phyloP scores from a whole-genome alignment of 352 stramenopile species.

The Phytophthora sojae region DNA sequence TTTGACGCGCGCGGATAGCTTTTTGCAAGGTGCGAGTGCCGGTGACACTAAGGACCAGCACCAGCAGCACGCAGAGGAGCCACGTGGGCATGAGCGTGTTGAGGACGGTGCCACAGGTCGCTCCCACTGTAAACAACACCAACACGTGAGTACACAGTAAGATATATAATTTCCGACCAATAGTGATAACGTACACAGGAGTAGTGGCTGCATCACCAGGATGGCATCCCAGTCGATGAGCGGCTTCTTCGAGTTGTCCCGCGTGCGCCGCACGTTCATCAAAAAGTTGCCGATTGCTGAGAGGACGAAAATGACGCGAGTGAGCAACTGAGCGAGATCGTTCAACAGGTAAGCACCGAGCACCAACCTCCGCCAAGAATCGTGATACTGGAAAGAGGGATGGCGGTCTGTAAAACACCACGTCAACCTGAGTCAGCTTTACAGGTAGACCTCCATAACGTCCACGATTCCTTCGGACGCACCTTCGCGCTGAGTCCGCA shows the following conservation, averaged over 20 bases:
- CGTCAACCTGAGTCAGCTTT: background rate
- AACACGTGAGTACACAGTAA: slow-evolving; percentile 6
- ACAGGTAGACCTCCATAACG: background rate
- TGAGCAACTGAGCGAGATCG: background rate
- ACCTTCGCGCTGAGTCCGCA: slow-evolving; percentile 92
- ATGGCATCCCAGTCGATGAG: slow-evolving; percentile 98
- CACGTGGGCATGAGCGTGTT: slow-evolving; percentile 93
- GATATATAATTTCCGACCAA: background rate
- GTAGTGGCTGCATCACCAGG: slow-evolving; percentile 96
- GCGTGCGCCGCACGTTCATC: slow-evolving; percentile 91
- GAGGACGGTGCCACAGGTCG: slow-evolving; percentile 88
- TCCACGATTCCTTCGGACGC: background rate
- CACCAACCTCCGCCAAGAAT: slow-evolving; percentile 89
- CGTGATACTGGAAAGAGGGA: slow-evolving; percentile 96
- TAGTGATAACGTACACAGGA: slow-evolving; percentile 56
- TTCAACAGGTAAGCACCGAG: no score
- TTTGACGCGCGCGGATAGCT: slow-evolving; percentile 86
- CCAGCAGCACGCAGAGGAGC: slow-evolving; percentile 90
- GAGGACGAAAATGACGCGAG: background rate
- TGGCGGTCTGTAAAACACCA: slow-evolving; percentile 69
- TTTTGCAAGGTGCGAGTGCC: slow-evolving; percentile 91
- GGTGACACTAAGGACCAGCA: slow-evolving; percentile 90
- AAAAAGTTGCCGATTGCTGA: slow-evolving; percentile 93
- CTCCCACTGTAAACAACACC: slow-evolving; percentile 50
- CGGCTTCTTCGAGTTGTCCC: slow-evolving; percentile 87